Evolutionary conservation across 1,139 yeast species (phyloP), one percentile per base, ranked within the genome.

Genomic region (Meyerozyma smithsonii): DNA sequence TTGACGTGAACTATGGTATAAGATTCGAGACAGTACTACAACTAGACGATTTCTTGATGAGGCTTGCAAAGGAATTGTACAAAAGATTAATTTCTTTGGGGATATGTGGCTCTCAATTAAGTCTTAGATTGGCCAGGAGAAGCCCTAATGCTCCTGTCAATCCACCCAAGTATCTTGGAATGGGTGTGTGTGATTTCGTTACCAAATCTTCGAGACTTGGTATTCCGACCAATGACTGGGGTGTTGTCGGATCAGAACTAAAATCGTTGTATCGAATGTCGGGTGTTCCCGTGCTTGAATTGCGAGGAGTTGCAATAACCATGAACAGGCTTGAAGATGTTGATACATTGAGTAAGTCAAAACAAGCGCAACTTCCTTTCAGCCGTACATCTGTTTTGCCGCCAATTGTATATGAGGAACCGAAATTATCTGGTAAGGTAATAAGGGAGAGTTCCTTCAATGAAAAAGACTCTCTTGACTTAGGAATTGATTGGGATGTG

Each of bases 1-100:
- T 88, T 8, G 97, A 92, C 57, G 84, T 92, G 25, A 87, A 89
- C 46, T 92, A 88, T 82, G 97, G 96, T 0, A 85, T 92, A 0
- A 58, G 97, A 39, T 84, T 90, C 46, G 75, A 78, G 21, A 66
- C 64, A 0, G 67, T 74, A 18, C 58, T 60, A 1, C 87, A 90
- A 50, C 76, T 84, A 19, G 90, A 83, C 44, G 53, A 45, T 4
- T 92, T 92, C 54, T 55, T 87, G 15, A 63, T 69, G 36, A 62
- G 77, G 28, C 61, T 90, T 38, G 68, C 84, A 0, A 62, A 62
- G 25, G 96, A 89, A 51, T 56, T 92, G 40, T 63, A 73, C 40
- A 48, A 61, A 1, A 66, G 95, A 41, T 56, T 88, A 39, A 46
- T 61, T 2, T 65, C 69, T 8, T 52, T 78, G 11, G 66, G 72